A percentile compares a stretch with the other conserved stretches of the same genome.
Evolutionary conservation across 202 grass and related monocot genomes (phyloP).

Genomic region (Zizania palustris): DNA sequence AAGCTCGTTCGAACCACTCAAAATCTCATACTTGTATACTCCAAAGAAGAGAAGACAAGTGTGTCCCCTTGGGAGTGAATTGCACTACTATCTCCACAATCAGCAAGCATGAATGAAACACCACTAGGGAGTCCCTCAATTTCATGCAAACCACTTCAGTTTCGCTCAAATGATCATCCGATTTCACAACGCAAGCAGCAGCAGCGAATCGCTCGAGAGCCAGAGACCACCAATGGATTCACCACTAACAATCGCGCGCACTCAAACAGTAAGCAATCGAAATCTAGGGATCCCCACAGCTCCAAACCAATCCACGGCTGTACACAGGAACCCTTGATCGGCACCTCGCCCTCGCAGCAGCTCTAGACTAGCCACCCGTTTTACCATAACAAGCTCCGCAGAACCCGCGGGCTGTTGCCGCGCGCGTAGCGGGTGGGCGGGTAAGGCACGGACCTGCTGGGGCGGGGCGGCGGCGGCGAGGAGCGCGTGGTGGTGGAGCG

Average conservation of each 20-base stretch:
- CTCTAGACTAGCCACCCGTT: neutral
- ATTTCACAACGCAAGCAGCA: neutral
- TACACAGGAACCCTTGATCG: neutral
- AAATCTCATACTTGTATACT: neutral
- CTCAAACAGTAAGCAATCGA: neutral
- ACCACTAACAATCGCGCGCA: no score
- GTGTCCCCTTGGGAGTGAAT: neutral
- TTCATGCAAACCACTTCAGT: neutral
- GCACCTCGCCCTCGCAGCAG: no score
- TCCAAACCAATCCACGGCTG: neutral
- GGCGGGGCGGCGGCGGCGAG: conserved; percentile 29
- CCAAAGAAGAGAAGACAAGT: neutral
- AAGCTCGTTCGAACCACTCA: neutral
- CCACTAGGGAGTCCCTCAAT: neutral
- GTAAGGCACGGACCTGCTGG: conserved; percentile 2
- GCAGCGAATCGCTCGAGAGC: neutral
- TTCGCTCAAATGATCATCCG: no score
- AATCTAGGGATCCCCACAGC: neutral
- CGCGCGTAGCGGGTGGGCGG: neutral
- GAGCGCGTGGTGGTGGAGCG: conserved; percentile 35
- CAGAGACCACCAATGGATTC: neutral
- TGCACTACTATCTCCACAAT: neutral
- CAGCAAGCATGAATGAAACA: neutral
- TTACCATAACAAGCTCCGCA: neutral
- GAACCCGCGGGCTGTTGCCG: neutral